Evolutionary conservation across 75 land plant genomes (phyloP).

Genomic region (Pseudotsuga menziesii): DNA sequence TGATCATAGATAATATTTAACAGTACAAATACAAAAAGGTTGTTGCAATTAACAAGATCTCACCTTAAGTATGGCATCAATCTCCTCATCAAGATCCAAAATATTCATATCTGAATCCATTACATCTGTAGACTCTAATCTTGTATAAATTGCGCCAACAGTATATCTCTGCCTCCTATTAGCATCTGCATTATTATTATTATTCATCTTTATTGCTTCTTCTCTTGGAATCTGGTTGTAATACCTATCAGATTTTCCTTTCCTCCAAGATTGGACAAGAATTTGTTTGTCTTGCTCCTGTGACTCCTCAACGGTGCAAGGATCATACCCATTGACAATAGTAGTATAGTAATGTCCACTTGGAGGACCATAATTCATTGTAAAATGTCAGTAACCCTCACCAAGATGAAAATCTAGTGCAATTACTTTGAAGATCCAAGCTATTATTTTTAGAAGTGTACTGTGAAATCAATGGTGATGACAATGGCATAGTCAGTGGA

Average conservation of each 20-base stretch:
- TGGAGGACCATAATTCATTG: conserved; percentile 7
- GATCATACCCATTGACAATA: conserved; percentile 2
- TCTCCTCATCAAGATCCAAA: conserved; percentile 1
- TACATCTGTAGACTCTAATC: not conserved
- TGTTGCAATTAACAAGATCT: not conserved
- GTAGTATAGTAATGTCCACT: conserved; percentile 10
- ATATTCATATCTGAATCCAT: conserved; percentile 7
- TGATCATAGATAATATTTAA: no score
- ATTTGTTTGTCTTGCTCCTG: not conserved
- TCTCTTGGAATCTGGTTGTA: not conserved
- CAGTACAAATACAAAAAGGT: no score
- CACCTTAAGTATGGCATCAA: conserved; percentile 11
- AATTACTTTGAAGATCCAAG: conserved; percentile 12
- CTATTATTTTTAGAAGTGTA: conserved; percentile 17
- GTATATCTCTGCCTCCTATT: not conserved
- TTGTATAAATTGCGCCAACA: not conserved
- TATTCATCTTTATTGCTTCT: not conserved
- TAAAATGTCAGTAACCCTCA: conserved; percentile 13
- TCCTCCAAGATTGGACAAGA: not conserved
- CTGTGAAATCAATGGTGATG: conserved; percentile 18
- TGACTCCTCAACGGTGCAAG: not conserved
- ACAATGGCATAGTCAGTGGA: conserved; percentile 17
- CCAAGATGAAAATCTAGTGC: conserved; percentile 19
- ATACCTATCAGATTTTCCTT: conserved; percentile 3
- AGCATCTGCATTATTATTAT: not conserved